Evolutionary conservation across 208 protist species (phyloP), one percentile per base, ranked within the genome.

Genomic region (Wallacemonas sp.): DNA sequence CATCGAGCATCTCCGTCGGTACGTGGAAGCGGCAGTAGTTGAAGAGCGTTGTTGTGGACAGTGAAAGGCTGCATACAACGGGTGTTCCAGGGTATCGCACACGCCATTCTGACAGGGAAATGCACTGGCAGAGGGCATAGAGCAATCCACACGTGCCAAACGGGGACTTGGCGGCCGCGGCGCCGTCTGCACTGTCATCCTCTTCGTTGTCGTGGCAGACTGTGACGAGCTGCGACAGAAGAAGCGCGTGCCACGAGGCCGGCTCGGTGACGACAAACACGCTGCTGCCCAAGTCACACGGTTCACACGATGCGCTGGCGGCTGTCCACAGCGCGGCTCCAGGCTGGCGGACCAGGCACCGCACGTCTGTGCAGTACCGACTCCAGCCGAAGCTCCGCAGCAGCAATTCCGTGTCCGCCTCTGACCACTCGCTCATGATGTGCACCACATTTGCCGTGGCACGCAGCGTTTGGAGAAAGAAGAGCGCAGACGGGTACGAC

Each of bases 401-500:
- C 12, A 92, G 48, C 3, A 62, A 43, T 1, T 26, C 32, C 0
- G 79, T 84, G 61, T 83, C 62, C 32, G 77, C 70, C 55, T 48
- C 63, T 21, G 38, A 66, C 83, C 85, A 92, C 33, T 70, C 69
- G 17, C 74, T 69, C 27, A 92, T 74, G 17, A 90, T 55, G 52
- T 82, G 65, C 3, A 94, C 71, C 0, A 67, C 55, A 65, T 82
- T 82, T 26, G 80, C 80, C 11, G 81, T 79, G 11, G 72, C 78
- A 39, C 76, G 72, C 8, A 94, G 73, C 0, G 85, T 81, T 61
- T 88, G 70, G 17, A 95, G 60, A 49, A 95, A 88, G 3, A 95
- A 62, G 8, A 69, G 68, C 0, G 83, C 85, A 23, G 76, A 72
- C 0, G 89, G 85, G 47, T 81, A 89, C 6, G 74, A 68, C 2